Evolutionary conservation across 306 rosid species (phyloP).

Genomic region (Vigna mungo): DNA sequence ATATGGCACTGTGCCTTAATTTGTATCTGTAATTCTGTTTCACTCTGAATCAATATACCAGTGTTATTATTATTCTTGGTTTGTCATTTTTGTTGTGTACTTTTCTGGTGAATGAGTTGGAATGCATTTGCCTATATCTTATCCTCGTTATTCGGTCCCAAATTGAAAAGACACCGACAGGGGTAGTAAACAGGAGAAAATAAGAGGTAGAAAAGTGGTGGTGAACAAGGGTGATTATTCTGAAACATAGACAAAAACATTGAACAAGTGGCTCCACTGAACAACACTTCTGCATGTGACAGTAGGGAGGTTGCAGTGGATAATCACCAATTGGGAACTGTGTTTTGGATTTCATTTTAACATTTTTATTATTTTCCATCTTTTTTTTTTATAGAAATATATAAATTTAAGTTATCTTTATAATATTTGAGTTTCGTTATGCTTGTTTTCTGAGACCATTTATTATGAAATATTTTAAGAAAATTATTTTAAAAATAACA

Average conservation of each 20-base stretch:
- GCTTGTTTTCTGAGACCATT: too few species aligned
- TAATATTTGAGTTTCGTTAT: too few species aligned
- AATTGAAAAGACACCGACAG: conserved; percentile 42
- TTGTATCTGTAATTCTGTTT: conserved; percentile 2
- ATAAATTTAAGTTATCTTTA: too few species aligned
- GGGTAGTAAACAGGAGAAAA: neutral
- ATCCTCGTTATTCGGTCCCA: conserved; percentile 15
- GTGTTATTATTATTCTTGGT: neutral
- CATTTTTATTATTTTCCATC: neutral
- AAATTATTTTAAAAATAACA: too few species aligned
- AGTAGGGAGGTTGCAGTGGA: neutral
- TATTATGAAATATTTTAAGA: too few species aligned
- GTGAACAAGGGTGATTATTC: too few species aligned
- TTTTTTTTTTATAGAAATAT: neutral
- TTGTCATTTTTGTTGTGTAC: neutral
- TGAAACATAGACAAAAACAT: neutral
- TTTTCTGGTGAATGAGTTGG: conserved; percentile 38
- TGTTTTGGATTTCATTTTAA: neutral
- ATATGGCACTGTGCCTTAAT: neutral
- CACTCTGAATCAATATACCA: neutral
- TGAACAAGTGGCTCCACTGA: conserved; percentile 9
- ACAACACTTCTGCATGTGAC: neutral
- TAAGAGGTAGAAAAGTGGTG: neutral
- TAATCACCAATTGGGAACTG: neutral
- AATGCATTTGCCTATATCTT: conserved; percentile 1